Percentiles rank a stretch among this genome's conserved stretches.
phyloP scores from a whole-genome alignment of 208 protist species.

The Trypanosoma caninum region DNA sequence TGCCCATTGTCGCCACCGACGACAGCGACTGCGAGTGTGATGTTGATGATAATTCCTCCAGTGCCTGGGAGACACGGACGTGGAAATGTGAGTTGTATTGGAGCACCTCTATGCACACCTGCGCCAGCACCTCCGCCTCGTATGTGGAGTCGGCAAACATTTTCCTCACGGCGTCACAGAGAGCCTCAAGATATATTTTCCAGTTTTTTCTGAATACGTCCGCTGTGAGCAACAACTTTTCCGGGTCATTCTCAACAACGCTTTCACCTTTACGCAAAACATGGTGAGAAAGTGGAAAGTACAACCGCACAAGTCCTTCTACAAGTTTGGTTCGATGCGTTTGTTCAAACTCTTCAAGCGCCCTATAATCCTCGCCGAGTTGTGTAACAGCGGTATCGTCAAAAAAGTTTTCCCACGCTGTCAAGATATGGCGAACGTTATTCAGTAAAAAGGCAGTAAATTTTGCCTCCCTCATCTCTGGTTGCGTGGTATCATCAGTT shows the following conservation, averaged over 20 bases:
- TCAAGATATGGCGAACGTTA: conserved; percentile 39
- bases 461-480: conserved; percentile 9
- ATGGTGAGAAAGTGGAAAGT: conserved; percentile 39
- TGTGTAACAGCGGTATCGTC: conserved; percentile 21
- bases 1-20: not conserved
- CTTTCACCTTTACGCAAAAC: conserved; percentile 32
- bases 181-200: conserved; percentile 41
- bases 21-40: too few species aligned
- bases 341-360: conserved; percentile 38
- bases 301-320: conserved; percentile 31
- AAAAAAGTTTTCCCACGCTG: conserved; percentile 17
- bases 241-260: conserved; percentile 11
- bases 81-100: conserved; percentile 78
- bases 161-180: conserved; percentile 29
- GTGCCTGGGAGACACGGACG: conserved; percentile 29
- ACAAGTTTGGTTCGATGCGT: conserved; percentile 35
- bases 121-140: conserved; percentile 56
- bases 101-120: conserved; percentile 78
- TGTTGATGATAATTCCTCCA: conserved; percentile 23
- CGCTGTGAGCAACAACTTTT: conserved; percentile 38
- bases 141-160: conserved; percentile 41
- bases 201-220: conserved; percentile 61
- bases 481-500: not conserved
- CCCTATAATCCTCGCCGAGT: conserved; percentile 31
- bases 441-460: conserved; percentile 44